phyloP scores from a whole-genome alignment of 2,329 filamentous ascomycete genomes.

The Westerdykella aurantiaca region DNA sequence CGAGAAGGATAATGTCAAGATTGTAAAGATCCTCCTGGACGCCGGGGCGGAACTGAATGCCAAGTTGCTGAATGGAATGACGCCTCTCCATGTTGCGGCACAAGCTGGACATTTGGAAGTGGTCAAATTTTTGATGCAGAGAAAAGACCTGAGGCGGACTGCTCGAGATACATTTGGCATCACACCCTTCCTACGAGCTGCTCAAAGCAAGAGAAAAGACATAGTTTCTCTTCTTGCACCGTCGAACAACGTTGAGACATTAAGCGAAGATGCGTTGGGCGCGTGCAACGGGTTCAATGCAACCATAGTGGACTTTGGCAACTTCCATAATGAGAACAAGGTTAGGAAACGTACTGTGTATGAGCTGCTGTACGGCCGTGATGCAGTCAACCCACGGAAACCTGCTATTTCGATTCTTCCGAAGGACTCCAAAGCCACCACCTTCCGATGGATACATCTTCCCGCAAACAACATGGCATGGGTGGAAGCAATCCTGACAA shows the following conservation, averaged over 20 bases:
- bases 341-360: conserved; percentile 29
- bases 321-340: conserved; percentile 33
- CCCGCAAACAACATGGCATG: conserved; percentile 52
- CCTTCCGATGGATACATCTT: conserved; percentile 44
- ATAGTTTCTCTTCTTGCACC: conserved; percentile 41
- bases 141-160: conserved; percentile 32
- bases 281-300: conserved; percentile 36
- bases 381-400: conserved; percentile 29
- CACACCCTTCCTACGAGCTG: conserved; percentile 41
- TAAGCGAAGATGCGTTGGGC: conserved; percentile 30
- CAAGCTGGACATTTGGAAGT: conserved; percentile 31
- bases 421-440: conserved; percentile 37
- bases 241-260: conserved; percentile 34
- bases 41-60: conserved; percentile 32
- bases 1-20: conserved; percentile 26
- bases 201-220: conserved; percentile 36
- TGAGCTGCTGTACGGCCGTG: conserved; percentile 33
- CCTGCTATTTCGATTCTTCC: conserved; percentile 35
- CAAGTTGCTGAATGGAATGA: conserved; percentile 30
- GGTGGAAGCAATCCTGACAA: conserved; percentile 59
- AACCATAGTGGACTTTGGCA: conserved; percentile 37
- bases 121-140: conserved; percentile 34
- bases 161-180: conserved; percentile 42
- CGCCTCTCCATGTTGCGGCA: conserved; percentile 36
- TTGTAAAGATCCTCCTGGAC: conserved; percentile 25